These are phyloP conservation scores for Chlamydomonas eustigma DNA, from an alignment of 139 green algal genomes.

Conservation along the genomic window DNA sequence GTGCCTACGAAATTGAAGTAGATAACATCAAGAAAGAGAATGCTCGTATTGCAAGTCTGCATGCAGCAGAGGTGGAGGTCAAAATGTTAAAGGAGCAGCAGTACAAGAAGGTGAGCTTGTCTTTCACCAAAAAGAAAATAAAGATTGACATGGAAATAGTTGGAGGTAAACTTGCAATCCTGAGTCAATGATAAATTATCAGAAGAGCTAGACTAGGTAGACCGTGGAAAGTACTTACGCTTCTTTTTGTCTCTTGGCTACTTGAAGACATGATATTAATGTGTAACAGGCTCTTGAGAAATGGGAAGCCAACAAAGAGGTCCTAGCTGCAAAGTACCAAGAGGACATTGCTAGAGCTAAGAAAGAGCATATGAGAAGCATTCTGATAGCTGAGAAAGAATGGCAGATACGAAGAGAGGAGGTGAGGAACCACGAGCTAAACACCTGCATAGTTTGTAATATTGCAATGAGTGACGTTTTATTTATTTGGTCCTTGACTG, in stretches of 20 bases:
- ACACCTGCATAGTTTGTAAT: neutral
- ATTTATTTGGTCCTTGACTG: no score
- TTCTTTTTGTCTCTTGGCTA: no score
- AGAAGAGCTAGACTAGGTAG: no score
- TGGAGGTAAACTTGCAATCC: no score
- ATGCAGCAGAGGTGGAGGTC: slow-evolving; percentile 28
- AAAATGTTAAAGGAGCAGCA: slow-evolving; percentile 20
- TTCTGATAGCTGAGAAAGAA: neutral
- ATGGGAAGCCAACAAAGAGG: neutral
- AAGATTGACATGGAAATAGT: no score
- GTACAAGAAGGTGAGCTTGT: slow-evolving; percentile 28
- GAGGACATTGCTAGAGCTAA: slow-evolving; percentile 1
- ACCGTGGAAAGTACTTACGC: no score
- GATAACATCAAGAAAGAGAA: slow-evolving; percentile 21
- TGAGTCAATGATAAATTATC: no score
- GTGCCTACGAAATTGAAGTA: slow-evolving; percentile 1
- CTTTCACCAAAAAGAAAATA: no score
- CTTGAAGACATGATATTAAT: no score
- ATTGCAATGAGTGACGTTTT: neutral
- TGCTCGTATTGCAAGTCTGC: slow-evolving; percentile 15
- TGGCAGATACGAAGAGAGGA: neutral
- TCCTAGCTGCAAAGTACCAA: neutral
- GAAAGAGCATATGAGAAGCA: neutral
- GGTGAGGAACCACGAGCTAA: neutral
- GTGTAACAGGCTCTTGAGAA: neutral